These are phyloP conservation scores for Neurospora crassa DNA, from an alignment of 2,329 filamentous ascomycete genomes.

Conservation along the genomic window DNA sequence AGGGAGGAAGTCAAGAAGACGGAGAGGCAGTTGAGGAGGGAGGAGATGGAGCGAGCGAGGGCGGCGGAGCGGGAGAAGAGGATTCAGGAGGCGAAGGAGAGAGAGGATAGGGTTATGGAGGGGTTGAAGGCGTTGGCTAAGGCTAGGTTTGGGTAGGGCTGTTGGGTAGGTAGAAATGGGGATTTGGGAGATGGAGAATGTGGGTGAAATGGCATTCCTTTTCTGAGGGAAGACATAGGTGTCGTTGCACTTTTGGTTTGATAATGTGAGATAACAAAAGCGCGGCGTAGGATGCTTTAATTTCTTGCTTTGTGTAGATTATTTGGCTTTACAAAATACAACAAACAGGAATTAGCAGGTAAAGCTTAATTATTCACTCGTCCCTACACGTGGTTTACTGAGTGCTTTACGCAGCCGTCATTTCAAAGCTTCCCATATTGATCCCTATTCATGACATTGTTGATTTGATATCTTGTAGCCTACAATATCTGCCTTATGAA, in stretches of 20 bases:
- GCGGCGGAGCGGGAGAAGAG: slow-evolving; percentile 73
- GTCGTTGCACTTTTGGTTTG: background rate
- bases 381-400: background rate
- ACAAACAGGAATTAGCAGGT: background rate
- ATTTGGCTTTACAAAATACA: background rate
- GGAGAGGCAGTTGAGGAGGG: slow-evolving; percentile 71
- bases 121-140: slow-evolving; percentile 72
- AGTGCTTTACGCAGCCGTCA: background rate
- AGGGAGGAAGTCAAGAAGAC: slow-evolving; percentile 65
- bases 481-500: background rate
- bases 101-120: slow-evolving; percentile 77
- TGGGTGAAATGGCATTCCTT: too few species aligned
- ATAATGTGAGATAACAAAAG: background rate
- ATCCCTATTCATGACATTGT: background rate
- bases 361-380: background rate
- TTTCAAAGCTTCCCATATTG: background rate
- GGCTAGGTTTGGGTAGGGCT: slow-evolving; percentile 58
- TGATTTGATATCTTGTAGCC: background rate
- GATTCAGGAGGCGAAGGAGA: slow-evolving; percentile 56
- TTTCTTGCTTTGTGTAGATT: background rate
- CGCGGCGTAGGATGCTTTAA: background rate
- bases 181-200: too few species aligned
- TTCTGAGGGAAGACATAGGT: background rate
- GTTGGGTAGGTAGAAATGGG: background rate
- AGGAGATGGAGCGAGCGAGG: slow-evolving; percentile 68